Base-by-base conservation (phyloP, 208 protist genomes). In the Trypanosoma mega region DNA sequence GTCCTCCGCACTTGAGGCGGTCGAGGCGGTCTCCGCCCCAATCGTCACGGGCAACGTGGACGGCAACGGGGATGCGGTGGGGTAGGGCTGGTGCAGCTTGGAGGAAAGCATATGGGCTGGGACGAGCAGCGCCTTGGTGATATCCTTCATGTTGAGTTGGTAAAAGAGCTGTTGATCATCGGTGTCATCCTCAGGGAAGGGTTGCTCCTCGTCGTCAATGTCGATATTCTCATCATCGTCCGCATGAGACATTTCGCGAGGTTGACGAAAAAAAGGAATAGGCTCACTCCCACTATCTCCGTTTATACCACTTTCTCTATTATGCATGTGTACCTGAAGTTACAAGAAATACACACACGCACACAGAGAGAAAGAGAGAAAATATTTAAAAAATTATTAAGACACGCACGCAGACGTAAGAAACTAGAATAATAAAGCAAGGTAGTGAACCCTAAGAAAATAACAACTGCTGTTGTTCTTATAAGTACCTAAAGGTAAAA, bases 41-140 rank as follows among this genome's bases (percentile, higher is more conserved):
- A n/a, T n/a, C n/a, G n/a, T n/a, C n/a, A n/a, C n/a, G n/a, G n/a
- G n/a, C n/a, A n/a, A n/a, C n/a, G n/a, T n/a, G n/a, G n/a, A n/a
- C n/a, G n/a, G n/a, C n/a, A n/a, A n/a, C n/a, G n/a, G n/a, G n/a
- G n/a, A n/a, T n/a, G n/a, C n/a, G n/a, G n/a, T n/a, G n/a, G n/a
- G n/a, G n/a, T n/a, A n/a, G n/a, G n/a, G n/a, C 34, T 39, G 6
- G 34, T 39, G 34, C 14, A 67, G 51, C 18, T 53, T 67, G 5
- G 50, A 12, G n/a, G 61, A 67, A 7, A 67, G 12, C 18, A 58
- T 58, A 23, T 53, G 50, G 0, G 50, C 37, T 9, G 61, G 61
- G 18, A 67, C 61, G 7, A 67, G 43, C 18, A 67, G 30, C 1
- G 61, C 61, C 11, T 59, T 59, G 23, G 61, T 59, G 26, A 67